These are phyloP conservation scores for Lactarius vividus DNA, from an alignment of 768 basidiomycete species.

Conservation along the genomic window DNA sequence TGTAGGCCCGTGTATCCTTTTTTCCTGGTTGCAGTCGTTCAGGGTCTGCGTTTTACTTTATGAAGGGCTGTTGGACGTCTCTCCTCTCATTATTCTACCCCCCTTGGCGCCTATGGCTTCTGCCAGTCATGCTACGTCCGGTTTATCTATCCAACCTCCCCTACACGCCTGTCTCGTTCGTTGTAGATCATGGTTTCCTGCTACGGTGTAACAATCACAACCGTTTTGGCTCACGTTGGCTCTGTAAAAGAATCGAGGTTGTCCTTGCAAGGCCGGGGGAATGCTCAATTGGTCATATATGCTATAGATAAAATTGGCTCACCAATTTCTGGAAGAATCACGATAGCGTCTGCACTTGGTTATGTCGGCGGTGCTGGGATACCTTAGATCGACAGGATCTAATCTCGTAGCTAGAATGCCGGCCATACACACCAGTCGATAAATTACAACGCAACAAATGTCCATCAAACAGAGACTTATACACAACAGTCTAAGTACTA, in stretches of 20 bases:
- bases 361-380: not conserved
- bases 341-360: too few relatives aligned
- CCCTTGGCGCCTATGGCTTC: conserved; percentile 3
- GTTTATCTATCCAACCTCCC: not conserved
- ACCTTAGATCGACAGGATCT: too few relatives aligned
- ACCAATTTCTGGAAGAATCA: not conserved
- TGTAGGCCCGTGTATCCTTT: conserved; percentile 34
- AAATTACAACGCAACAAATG: not conserved
- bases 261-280: not conserved
- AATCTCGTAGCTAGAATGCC: too few relatives aligned
- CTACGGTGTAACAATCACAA: not conserved
- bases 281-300: too few relatives aligned
- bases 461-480: not conserved
- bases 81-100: not conserved
- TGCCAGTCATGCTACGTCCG: conserved; percentile 24
- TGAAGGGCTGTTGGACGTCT: conserved; percentile 39
- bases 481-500: not conserved
- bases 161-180: not conserved
- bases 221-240: not conserved
- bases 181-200: not conserved
- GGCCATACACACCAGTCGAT: not conserved
- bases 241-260: not conserved
- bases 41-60: conserved; percentile 40
- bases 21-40: not conserved
- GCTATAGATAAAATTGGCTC: too few relatives aligned